Conservation (phyloP, 2,329 filamentous ascomycete species). For the Ceratocystis lukuohia region DNA sequence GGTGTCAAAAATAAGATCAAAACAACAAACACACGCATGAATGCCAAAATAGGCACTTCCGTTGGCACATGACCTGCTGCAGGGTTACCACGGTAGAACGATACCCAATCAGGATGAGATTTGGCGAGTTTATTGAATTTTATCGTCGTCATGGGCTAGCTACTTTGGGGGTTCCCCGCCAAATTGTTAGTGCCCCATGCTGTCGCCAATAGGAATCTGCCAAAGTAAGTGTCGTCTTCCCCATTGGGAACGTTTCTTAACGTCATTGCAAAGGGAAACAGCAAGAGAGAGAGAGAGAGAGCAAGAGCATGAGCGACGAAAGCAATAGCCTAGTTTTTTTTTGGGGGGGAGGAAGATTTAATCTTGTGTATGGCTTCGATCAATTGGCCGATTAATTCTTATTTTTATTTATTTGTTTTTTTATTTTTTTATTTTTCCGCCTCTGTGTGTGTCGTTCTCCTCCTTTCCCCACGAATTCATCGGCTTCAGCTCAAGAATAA, state of each 20-base stretch:
- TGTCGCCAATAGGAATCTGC: conserved; percentile 1
- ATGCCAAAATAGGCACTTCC: conserved; percentile 5
- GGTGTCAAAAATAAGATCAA: conserved; percentile 1
- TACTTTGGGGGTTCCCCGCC: background rate
- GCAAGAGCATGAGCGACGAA: background rate
- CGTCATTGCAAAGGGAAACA: background rate
- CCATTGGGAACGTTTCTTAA: conserved; percentile 6
- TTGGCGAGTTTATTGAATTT: background rate
- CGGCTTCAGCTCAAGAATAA: conserved; percentile 13
- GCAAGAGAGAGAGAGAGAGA: background rate
- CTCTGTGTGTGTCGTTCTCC: background rate
- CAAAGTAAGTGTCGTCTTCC: conserved; percentile 1
- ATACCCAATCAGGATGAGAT: background rate
- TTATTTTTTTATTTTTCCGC: background rate
- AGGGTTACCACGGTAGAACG: background rate
- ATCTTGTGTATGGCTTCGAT: background rate
- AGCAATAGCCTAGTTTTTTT: background rate
- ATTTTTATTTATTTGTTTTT: background rate
- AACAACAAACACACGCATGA: conserved; percentile 1
- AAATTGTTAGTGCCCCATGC: background rate
- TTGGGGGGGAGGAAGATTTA: background rate
- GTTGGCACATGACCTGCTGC: background rate
- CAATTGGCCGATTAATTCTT: background rate
- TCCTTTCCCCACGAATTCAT: conserved; percentile 4
- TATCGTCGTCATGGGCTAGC: background rate